Evolutionary conservation across 2,329 filamentous ascomycete species (phyloP), one percentile per base, ranked within the genome.

Genomic region (Fusarium hainanense): DNA sequence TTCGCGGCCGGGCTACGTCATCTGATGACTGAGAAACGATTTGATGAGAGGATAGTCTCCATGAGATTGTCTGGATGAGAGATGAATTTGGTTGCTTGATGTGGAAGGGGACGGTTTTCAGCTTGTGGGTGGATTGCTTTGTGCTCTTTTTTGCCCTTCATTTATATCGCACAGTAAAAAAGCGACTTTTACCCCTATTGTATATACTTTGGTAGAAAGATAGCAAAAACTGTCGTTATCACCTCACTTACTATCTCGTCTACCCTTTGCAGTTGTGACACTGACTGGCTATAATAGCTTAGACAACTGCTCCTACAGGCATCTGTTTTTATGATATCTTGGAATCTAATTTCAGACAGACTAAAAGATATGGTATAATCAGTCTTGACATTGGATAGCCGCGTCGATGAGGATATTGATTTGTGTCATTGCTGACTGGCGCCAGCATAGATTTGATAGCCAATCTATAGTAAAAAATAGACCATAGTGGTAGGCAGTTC

Each of bases 191-290:
- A 44, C 48, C 28, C 37, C 63, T 73, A 55, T 66, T 63, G 28
- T 67, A 34, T 48, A 60, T 50, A 65, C 37, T 47, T 57, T 49
- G 32, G 50, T 61, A 69, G 54, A 47, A 54, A 49, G 66, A 67
- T 69, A 58, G 51, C 52, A 52, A 43, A 54, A 44, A 56, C 68
- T 73, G 70, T 69, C 58, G 62, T 69, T 73, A 62, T 50, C 58
- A 51, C 47, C 57, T 18, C 32, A 54, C 21, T 27, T 25, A 7
- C 14, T n/a, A 16, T 34, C 40, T 13, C 6, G 9, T 25, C 42
- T 40, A 12, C 21, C 18, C 21, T 43, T n/a, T 51, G 27, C 50
- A 34, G 21, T 27, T 28, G 13, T 54, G n/a, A 23, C 3, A 30
- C 27, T 27, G 20, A 32, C 6, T 25, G 43, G 7, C 12, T 28